Evolutionary conservation across 148 eudicot genomes (phyloP), one percentile per base, ranked within the genome.

Genomic region (Beta vulgaris): DNA sequence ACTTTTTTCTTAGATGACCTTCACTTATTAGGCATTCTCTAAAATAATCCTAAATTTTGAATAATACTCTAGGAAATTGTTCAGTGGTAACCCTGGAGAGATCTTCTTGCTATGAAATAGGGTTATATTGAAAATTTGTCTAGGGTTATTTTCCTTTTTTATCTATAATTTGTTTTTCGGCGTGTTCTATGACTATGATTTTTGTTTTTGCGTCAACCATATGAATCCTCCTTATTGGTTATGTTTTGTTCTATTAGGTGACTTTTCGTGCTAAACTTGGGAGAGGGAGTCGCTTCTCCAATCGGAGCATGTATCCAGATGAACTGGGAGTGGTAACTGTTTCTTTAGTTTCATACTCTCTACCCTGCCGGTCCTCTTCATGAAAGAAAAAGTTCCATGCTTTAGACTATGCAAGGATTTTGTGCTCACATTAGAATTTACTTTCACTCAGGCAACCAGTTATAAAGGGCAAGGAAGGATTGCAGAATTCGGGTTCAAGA

Each of bases 381-480:
- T 28, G 8, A 31, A 28, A 75, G 26, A 26, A 53, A 18, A 53
- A 40, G 16, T 12, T n/a, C 31, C 14, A 29, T 23, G 35, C 46
- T 55, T 51, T 70, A 16, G 44, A 34, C 61, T n/a, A 18, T 51
- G 46, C 69, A 14, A 19, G 2, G 34, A 49, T 25, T 28, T 23
- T 18, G 37, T 32, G 68, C 39, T 59, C 55, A 29, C 26, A 5
- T 39, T 1, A 6, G 14, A 37, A 29, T 18, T n/a, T 69, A 21
- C 40, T 64, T 80, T 48, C 36, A 53, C 83, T 67, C 80, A 96
- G 99, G 83, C 89, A 81, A 87, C 93, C 28, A 88, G 93, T 76
- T 96, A 86, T 80, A 91, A 85, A 81, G 99, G 99, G 29, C 97
- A 92, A 85, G 99, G 99, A 71, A 92, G 93, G 78, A 89, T 92